These are phyloP conservation scores for Vigna angularis DNA, from an alignment of 306 rosid genomes.

Conservation along the genomic window DNA sequence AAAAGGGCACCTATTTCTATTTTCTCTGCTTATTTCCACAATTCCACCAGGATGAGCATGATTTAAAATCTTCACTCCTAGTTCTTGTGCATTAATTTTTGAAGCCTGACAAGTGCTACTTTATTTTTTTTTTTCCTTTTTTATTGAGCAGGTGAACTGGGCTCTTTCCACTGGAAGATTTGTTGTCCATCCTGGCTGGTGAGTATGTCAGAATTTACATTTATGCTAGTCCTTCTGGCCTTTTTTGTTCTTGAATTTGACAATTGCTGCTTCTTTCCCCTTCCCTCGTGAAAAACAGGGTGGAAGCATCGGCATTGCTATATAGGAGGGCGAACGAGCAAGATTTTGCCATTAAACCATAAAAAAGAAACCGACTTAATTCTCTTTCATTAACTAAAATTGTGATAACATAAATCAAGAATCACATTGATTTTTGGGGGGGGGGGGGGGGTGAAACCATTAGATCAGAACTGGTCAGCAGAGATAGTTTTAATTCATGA, in stretches of 20 bases:
- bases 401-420: conserved; percentile 49
- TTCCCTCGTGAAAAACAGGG: conserved; percentile 64
- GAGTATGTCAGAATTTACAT: conserved; percentile 42
- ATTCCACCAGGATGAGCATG: background rate
- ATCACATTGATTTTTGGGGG: conserved; percentile 48
- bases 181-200: conserved; percentile 98
- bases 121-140: conserved; percentile 19
- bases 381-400: conserved; percentile 61
- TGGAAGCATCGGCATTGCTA: conserved; percentile 99
- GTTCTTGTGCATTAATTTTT: conserved; percentile 9
- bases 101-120: conserved; percentile 11
- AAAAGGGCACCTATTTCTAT: conserved; percentile 13
- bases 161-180: conserved; percentile 76
- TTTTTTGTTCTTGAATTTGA: conserved; percentile 37
- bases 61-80: conserved; percentile 6
- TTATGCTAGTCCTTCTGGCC: background rate
- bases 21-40: background rate
- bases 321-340: conserved; percentile 97
- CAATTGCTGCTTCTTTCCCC: conserved; percentile 39
- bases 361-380: conserved; percentile 51
- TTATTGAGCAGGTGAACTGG: conserved; percentile 88
- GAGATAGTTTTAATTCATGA: conserved; percentile 35
- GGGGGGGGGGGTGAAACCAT: conserved; percentile 49
- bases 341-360: conserved; percentile 85
- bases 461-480: conserved; percentile 45